These are phyloP conservation scores for Aspergillus sp. DNA, from an alignment of 2,329 filamentous ascomycete species.

Conservation along the genomic window DNA sequence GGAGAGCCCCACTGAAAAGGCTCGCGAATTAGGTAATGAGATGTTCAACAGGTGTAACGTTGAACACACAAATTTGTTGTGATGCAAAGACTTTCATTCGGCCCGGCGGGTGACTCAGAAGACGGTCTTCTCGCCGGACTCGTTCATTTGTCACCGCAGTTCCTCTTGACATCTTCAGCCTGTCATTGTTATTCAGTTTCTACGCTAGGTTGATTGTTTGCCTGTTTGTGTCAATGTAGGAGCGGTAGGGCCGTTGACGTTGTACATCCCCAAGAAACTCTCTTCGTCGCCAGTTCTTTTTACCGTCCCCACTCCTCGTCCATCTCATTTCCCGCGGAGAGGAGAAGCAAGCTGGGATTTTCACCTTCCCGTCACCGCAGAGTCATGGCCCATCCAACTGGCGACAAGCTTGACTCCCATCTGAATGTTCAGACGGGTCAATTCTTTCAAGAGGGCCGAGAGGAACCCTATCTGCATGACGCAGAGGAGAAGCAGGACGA, in stretches of 20 bases:
- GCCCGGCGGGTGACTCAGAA: not conserved
- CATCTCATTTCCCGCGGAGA: not conserved
- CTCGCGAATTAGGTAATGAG: conserved; percentile 6
- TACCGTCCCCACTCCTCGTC: not conserved
- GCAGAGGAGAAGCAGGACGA: conserved; percentile 18
- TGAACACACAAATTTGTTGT: not conserved
- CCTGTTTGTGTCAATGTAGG: conserved; percentile 1
- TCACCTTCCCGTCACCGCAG: not conserved
- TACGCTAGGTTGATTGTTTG: not conserved
- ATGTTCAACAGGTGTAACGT: not conserved
- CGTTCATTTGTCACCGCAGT: not conserved
- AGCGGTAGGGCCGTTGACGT: not conserved
- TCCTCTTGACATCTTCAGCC: not conserved
- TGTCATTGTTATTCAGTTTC: not conserved
- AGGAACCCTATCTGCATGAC: conserved; percentile 14
- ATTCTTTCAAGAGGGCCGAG: not conserved
- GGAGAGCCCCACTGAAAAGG: not conserved
- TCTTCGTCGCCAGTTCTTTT: not conserved
- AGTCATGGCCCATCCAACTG: not conserved
- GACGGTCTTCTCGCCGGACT: not conserved
- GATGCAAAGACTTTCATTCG: not conserved
- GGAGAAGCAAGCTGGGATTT: not conserved
- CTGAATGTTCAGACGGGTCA: not conserved
- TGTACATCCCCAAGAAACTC: not conserved
- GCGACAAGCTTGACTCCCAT: not conserved